Conservation (phyloP, 495 filamentous ascomycete genomes). For the Penicillium waksmanii region DNA sequence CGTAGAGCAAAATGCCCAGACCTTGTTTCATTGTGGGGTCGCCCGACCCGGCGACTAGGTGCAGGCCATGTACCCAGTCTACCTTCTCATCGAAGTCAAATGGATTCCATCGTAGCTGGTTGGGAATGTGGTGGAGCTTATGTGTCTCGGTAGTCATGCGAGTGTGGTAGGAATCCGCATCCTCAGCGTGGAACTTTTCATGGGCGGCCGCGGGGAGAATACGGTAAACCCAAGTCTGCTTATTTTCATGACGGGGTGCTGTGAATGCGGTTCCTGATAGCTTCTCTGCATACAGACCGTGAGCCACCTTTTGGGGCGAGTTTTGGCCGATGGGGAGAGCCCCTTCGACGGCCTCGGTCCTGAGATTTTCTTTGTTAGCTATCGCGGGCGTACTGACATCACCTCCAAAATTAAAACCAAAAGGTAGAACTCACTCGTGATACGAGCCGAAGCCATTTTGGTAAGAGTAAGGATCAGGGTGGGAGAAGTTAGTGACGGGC, state of each 20-base stretch:
- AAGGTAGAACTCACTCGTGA: constrained; percentile 51
- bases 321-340: constrained; percentile 72
- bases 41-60: constrained; percentile 79
- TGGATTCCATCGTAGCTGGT: constrained; percentile 90
- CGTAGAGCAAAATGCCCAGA: constrained; percentile 80
- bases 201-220: constrained; percentile 85
- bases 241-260: constrained; percentile 84
- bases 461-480: constrained; percentile 60
- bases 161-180: constrained; percentile 58
- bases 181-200: constrained; percentile 65
- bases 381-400: not conserved
- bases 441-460: constrained; percentile 63
- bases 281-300: constrained; percentile 90
- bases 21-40: constrained; percentile 82
- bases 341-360: constrained; percentile 58
- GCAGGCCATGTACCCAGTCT: constrained; percentile 80
- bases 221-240: constrained; percentile 93
- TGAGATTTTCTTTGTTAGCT: constrained; percentile 9
- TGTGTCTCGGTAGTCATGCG: constrained; percentile 51
- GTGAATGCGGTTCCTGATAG: constrained; percentile 94
- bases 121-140: constrained; percentile 70
- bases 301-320: constrained; percentile 83
- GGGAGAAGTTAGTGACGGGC: constrained; percentile 59
- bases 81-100: constrained; percentile 75
- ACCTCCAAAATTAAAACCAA: not conserved